These are phyloP conservation scores for Fusarium humuli DNA, from an alignment of 2,329 filamentous ascomycete genomes.

Conservation along the genomic window DNA sequence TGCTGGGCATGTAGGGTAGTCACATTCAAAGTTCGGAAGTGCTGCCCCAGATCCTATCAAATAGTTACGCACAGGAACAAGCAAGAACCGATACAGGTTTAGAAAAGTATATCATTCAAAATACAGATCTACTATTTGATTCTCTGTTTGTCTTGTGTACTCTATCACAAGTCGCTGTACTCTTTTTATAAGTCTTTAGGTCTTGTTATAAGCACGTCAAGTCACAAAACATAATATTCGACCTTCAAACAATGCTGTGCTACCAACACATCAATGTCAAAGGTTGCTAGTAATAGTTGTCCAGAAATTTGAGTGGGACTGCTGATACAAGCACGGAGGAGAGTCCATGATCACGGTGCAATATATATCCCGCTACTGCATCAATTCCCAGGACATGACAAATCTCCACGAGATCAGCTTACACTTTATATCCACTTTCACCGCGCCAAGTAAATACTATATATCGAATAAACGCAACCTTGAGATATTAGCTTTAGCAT, in stretches of 20 bases:
- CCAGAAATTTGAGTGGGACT: background rate
- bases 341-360: background rate
- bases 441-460: background rate
- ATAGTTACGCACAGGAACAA: background rate
- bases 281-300: background rate
- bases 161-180: background rate
- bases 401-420: slow-evolving; percentile 22
- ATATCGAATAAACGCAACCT: background rate
- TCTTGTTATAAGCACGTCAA: background rate
- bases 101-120: background rate
- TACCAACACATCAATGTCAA: background rate
- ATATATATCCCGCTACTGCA: background rate
- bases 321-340: background rate
- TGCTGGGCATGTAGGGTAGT: background rate
- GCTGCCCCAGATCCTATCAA: background rate
- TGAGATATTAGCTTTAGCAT: background rate
- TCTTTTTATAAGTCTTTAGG: background rate
- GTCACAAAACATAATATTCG: too few species aligned
- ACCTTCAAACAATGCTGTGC: background rate
- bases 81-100: background rate
- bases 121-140: background rate
- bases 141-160: background rate
- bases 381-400: slow-evolving; percentile 19
- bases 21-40: background rate
- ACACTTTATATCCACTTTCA: background rate